Base-by-base conservation (phyloP, 257 asterid species). In the Striga asiatica region DNA sequence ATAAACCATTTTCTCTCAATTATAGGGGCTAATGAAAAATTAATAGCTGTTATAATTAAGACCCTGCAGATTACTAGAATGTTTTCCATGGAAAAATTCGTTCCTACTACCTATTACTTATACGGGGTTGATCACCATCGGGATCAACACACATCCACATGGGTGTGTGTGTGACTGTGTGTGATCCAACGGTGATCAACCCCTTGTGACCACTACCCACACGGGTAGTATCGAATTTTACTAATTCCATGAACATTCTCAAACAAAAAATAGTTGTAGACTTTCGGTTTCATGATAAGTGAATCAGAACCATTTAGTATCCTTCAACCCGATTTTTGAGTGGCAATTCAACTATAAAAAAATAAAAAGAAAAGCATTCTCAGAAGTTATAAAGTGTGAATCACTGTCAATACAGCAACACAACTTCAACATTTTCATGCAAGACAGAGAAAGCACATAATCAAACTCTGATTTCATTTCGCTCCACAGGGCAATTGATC, bases 401-500 rank as follows among this genome's bases (percentile, higher is more conserved):
- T 19, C 25, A 8, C n/a, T 4, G n/a, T 1, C 38, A 43, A 17
- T 9, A 9, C 22, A 1, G 25, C 27, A 17, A 6, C 58, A 38
- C 34, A 41, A 38, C 12, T 53, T 8, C 3, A 54, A 19, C 12
- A 56, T 29, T 25, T 27, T 56, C 62, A 63, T 48, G 54, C 62
- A 59, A 20, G 46, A 48, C 23, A 4, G 27, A 16, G 4, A 47
- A 12, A 49, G 19, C 10, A 55, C 7, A 18, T 38, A 52, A 53
- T 47, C 57, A 42, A 13, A 16, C 8, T 19, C 32, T 16, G 19
- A 31, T 50, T 31, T 27, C 32, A 20, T 42, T n/a, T 22, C 9
- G 52, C 52, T 51, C 60, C 48, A n/a, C 14, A 48, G 11, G 41
- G 1, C 12, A 52, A 23, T 45, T 42, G 56, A 64, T 54, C 66